A percentile compares a stretch with the other conserved stretches of the same genome.
These are phyloP conservation scores for Metschnikowia baotianmanensis DNA, from an alignment of 805 yeast species.

Conservation along the genomic window DNA sequence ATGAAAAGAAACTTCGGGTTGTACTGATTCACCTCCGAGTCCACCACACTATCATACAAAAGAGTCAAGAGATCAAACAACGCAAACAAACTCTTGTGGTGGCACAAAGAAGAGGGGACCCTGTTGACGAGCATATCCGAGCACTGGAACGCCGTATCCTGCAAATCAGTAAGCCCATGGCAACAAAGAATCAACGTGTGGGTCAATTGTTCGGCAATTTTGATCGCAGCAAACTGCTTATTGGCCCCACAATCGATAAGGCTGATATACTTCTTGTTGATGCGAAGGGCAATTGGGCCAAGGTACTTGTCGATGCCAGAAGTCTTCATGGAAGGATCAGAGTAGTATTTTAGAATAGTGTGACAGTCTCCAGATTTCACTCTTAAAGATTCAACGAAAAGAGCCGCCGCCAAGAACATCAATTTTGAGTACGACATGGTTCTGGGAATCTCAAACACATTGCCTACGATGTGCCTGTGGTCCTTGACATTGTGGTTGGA, in stretches of 20 bases:
- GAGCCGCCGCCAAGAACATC: constrained; percentile 83
- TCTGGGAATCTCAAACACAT: constrained; percentile 49
- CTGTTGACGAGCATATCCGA: constrained; percentile 63
- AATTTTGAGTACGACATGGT: constrained; percentile 67
- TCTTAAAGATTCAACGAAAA: constrained; percentile 75
- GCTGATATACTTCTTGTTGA: constrained; percentile 55
- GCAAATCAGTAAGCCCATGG: constrained; percentile 71
- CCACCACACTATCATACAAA: constrained; percentile 75
- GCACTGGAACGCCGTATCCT: constrained; percentile 75
- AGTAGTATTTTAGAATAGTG: constrained; percentile 69
- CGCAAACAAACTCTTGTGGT: constrained; percentile 68
- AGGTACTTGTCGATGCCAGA: constrained; percentile 69
- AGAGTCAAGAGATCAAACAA: constrained; percentile 77
- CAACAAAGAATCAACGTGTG: constrained; percentile 68
- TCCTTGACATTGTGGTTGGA: constrained; percentile 76
- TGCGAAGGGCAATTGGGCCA: constrained; percentile 59
- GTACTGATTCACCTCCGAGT: constrained; percentile 80
- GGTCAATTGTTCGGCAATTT: constrained; percentile 64
- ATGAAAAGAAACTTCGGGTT: constrained; percentile 74
- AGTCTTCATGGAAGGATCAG: constrained; percentile 76
- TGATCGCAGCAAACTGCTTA: constrained; percentile 53
- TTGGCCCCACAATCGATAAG: constrained; percentile 53
- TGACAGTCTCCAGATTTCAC: constrained; percentile 81
- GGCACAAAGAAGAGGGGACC: constrained; percentile 79
- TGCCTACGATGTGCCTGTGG: constrained; percentile 62